Conservation (phyloP, 257 asterid genomes). For the Nicotiana paniculata region DNA sequence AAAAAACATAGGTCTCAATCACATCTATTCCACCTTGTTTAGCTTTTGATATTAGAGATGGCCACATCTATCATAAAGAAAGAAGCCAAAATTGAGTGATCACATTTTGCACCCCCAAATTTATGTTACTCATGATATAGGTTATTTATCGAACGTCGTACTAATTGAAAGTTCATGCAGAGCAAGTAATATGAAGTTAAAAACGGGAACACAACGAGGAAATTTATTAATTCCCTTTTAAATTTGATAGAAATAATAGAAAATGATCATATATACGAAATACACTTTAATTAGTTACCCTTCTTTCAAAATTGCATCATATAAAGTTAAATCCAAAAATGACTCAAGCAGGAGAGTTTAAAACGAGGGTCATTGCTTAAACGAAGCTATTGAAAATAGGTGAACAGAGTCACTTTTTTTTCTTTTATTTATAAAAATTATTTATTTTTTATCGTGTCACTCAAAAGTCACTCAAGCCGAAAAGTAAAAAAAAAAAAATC, state of each 20-base stretch:
- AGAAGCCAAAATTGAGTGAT: not conserved
- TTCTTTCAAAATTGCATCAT: not conserved
- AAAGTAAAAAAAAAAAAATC: too few relatives aligned
- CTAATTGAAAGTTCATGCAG: not conserved
- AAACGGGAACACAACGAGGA: not conserved
- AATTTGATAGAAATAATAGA: too few relatives aligned
- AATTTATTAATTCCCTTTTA: too few relatives aligned
- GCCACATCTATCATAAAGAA: conserved; percentile 62
- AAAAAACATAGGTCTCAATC: conserved; percentile 79
- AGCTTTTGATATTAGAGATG: conserved; percentile 61
- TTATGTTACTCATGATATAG: not conserved
- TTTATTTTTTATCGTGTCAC: too few relatives aligned
- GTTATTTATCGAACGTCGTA: not conserved
- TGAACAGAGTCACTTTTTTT: too few relatives aligned
- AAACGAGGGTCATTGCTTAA: too few relatives aligned
- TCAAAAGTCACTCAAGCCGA: too few relatives aligned
- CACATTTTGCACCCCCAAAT: not conserved
- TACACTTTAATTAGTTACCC: not conserved
- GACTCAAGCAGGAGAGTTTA: not conserved
- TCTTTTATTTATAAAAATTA: too few relatives aligned
- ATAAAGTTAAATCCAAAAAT: not conserved
- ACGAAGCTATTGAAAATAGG: too few relatives aligned
- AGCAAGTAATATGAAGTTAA: not conserved
- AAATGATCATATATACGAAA: too few relatives aligned
- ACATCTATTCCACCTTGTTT: conserved; percentile 70